Conservation (phyloP, 192 early-diverging fungal genomes). For the Coemansia sp. region DNA sequence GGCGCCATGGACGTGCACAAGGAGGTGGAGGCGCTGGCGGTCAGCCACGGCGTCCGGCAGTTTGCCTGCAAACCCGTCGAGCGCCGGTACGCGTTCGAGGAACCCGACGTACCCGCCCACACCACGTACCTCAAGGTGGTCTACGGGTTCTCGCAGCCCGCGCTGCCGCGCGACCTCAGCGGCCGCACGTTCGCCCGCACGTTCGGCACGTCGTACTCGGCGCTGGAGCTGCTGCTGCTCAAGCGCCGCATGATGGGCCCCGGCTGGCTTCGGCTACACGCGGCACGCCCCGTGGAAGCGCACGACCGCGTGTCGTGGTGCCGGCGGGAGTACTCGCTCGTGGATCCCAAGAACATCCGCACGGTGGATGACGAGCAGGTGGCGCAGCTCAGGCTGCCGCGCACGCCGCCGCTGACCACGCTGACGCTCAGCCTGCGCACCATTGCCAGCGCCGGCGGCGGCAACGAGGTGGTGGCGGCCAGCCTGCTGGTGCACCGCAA, state of each 20-base stretch:
- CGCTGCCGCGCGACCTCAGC: slow-evolving; percentile 53
- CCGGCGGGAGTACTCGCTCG: slow-evolving; percentile 67
- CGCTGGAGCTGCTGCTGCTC: slow-evolving; percentile 91
- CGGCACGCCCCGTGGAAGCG: slow-evolving; percentile 43
- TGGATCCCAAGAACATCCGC: slow-evolving; percentile 66
- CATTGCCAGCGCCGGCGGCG: slow-evolving; percentile 73
- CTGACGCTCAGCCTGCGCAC: slow-evolving; percentile 88
- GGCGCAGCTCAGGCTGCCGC: slow-evolving; percentile 34
- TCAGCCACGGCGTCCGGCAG: slow-evolving; percentile 55
- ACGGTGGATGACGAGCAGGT: slow-evolving; percentile 58
- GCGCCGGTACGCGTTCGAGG: slow-evolving; percentile 92
- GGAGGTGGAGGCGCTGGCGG: slow-evolving; percentile 68
- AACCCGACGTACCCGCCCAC: slow-evolving; percentile 71
- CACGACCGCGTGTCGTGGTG: slow-evolving; percentile 80
- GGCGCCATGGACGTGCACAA: slow-evolving; percentile 59
- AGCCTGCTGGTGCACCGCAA: slow-evolving; percentile 74
- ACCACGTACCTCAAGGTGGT: slow-evolving; percentile 85
- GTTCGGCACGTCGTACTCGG: slow-evolving; percentile 84
- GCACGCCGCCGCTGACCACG: slow-evolving; percentile 74
- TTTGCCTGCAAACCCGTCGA: slow-evolving; percentile 62
- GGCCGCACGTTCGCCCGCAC: slow-evolving; percentile 77
- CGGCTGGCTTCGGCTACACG: slow-evolving; percentile 78
- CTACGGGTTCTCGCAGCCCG: slow-evolving; percentile 68
- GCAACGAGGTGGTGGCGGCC: slow-evolving; percentile 87
- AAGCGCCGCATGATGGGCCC: slow-evolving; percentile 97